Evolutionary conservation across 257 asterid species (phyloP), one percentile per base, ranked within the genome.

Genomic region (Solanum corneliomulleri): DNA sequence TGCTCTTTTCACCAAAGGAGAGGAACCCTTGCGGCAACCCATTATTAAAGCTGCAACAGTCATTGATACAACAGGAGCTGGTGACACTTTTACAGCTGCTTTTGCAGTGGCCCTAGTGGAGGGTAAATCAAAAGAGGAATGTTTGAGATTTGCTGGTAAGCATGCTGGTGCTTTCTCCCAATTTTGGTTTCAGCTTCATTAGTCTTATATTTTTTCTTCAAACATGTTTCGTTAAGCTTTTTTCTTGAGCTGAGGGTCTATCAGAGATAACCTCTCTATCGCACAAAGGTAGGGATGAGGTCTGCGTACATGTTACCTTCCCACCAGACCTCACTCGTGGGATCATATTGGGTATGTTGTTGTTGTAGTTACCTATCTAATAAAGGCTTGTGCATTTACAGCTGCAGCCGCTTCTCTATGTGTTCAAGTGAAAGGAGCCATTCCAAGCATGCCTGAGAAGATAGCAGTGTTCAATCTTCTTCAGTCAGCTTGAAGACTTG

Each of bases 371-470:
- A 8, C 41, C 60, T 27, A 58, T 66, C 88, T 91, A 29, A 91
- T 66, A 11, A 87, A 74, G 27, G 52, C 82, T 39, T 58, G 47
- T 62, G 78, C 80, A 77, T 85, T 85, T 88, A 87, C 96, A 97
- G 99, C 99, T 85, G 98, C 98, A 31, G 99, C 99, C 41, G 99
- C 99, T 85, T 94, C 99, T 16, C 95, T 97, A 23, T 97, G 99
- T 91, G 94, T 97, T 89, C 98, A 96, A 92, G 99, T 97, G 87
- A 95, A 97, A 92, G 99, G 99, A 45, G 98, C 99, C 88, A 97
- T 97, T 90, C 99, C 98, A 31, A 97, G 99, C 94, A 95, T 95
- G 99, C 99, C 99, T 2, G 95, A 93, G 37, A 89, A 98, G 82
- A 89, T 83, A 75, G 92, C 96, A 45, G 99, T 97, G 76, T 64